A percentile compares a stretch with the other conserved stretches of the same genome.
These are phyloP conservation scores for Exophiala phaeomuriformis DNA, from an alignment of 2,329 filamentous ascomycete species.

Conservation along the genomic window DNA sequence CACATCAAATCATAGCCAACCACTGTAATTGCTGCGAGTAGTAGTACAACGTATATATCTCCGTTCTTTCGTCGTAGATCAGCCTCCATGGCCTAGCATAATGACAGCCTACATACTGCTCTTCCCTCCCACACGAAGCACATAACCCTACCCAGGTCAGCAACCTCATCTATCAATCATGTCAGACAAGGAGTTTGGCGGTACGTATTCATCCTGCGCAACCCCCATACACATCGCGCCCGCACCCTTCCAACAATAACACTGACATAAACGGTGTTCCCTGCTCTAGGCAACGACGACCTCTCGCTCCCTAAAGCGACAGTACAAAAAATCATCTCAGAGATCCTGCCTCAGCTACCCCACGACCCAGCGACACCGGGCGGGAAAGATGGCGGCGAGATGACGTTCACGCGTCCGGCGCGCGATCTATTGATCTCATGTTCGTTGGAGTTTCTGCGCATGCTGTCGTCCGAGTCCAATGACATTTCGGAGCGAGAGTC, in stretches of 20 bases:
- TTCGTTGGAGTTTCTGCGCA: constrained; percentile 97
- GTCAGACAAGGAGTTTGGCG: constrained; percentile 50
- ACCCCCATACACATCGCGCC: background rate
- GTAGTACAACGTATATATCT: no score
- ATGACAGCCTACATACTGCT: no score
- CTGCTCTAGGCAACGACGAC: constrained; percentile 47
- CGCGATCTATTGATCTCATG: constrained; percentile 95
- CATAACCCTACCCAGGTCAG: no score
- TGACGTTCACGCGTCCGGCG: constrained; percentile 78
- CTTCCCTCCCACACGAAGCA: no score
- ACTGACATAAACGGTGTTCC: background rate
- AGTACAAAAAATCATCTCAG: constrained; percentile 78
- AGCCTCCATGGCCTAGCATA: no score
- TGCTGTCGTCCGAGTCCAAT: constrained; percentile 97
- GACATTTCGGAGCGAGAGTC: constrained; percentile 98
- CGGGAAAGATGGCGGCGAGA: constrained; percentile 32
- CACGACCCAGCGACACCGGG: constrained; percentile 44
- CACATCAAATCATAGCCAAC: no score
- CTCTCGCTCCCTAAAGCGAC: constrained; percentile 58
- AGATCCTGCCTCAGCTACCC: constrained; percentile 62
- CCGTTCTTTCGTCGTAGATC: no score
- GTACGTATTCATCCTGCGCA: constrained; percentile 7
- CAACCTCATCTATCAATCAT: constrained; percentile 30
- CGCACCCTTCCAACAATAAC: background rate
- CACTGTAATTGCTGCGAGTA: no score